Evolutionary conservation across 345 rosid genomes (phyloP).

Genomic region (Draba incana): DNA sequence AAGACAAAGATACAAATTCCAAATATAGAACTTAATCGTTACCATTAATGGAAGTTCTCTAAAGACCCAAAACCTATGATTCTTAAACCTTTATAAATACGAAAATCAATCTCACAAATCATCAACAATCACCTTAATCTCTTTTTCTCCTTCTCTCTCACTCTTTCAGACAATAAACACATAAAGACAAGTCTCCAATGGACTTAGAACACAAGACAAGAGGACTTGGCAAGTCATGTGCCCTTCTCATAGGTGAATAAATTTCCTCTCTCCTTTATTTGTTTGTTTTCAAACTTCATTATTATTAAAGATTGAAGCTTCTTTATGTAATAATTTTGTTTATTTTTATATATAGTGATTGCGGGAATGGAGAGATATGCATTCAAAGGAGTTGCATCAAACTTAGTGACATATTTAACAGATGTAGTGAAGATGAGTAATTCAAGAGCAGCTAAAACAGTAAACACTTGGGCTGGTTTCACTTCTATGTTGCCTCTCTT

Average conservation of each 20-base stretch:
- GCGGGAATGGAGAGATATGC: constrained; percentile 97
- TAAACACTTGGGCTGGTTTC: constrained; percentile 93
- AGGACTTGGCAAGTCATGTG: constrained; percentile 67
- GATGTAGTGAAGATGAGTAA: constrained; percentile 85
- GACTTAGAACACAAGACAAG: constrained; percentile 41
- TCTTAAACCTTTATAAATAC: constrained; percentile 25
- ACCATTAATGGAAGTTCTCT: constrained; percentile 28
- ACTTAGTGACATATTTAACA: constrained; percentile 87
- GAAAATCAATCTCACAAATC: constrained; percentile 23
- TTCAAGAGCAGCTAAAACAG: constrained; percentile 88
- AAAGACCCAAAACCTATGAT: constrained; percentile 15
- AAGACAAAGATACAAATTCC: constrained; percentile 1
- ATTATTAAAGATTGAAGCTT: background rate
- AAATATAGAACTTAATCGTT: constrained; percentile 23
- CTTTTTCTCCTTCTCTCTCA: background rate
- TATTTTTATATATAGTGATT: constrained; percentile 45
- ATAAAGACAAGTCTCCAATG: constrained; percentile 39
- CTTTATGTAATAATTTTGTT: background rate
- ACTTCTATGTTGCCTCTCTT: constrained; percentile 84
- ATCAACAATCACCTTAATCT: constrained; percentile 25
- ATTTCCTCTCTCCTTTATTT: background rate
- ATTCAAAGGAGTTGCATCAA: constrained; percentile 95
- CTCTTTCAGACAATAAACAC: constrained; percentile 20
- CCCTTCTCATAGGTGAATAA: constrained; percentile 63
- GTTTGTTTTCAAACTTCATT: constrained; percentile 7